Conservation (phyloP, 176 grass and related monocot genomes). For the Miscanthus lutarioriparius region DNA sequence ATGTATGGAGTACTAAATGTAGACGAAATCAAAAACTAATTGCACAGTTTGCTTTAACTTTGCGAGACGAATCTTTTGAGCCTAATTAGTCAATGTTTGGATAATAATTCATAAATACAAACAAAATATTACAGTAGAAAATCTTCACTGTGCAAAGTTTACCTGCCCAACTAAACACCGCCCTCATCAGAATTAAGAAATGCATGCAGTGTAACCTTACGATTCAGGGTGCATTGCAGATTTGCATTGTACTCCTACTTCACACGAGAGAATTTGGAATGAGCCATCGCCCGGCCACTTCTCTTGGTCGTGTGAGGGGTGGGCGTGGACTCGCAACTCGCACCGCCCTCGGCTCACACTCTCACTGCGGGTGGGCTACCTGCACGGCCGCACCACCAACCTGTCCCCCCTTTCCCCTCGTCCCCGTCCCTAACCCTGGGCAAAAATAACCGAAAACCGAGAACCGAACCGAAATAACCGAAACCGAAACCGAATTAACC, state of each 20-base stretch:
- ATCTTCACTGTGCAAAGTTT: too few species aligned
- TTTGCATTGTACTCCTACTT: background rate
- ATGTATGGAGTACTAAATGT: too few species aligned
- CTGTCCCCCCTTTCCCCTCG: background rate
- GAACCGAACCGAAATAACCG: too few species aligned
- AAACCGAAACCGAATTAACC: too few species aligned
- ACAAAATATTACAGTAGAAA: too few species aligned
- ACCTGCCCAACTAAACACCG: too few species aligned
- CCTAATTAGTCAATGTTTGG: too few species aligned
- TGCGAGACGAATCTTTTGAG: too few species aligned
- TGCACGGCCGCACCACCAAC: background rate
- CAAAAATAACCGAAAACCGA: too few species aligned
- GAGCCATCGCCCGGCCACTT: background rate
- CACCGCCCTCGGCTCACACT: background rate
- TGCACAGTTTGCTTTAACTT: too few species aligned
- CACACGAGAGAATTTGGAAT: background rate
- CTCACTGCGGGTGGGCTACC: background rate
- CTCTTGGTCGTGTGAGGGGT: background rate
- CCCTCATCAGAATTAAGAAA: slow-evolving; percentile 1
- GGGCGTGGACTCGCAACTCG: background rate
- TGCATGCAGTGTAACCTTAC: background rate
- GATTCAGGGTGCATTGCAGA: background rate
- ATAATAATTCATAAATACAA: too few species aligned
- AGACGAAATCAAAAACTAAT: too few species aligned
- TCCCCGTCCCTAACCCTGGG: slow-evolving; percentile 27